These are phyloP conservation scores for Mortierella sp. DNA, from an alignment of 371 early-diverging fungal species.

Conservation along the genomic window DNA sequence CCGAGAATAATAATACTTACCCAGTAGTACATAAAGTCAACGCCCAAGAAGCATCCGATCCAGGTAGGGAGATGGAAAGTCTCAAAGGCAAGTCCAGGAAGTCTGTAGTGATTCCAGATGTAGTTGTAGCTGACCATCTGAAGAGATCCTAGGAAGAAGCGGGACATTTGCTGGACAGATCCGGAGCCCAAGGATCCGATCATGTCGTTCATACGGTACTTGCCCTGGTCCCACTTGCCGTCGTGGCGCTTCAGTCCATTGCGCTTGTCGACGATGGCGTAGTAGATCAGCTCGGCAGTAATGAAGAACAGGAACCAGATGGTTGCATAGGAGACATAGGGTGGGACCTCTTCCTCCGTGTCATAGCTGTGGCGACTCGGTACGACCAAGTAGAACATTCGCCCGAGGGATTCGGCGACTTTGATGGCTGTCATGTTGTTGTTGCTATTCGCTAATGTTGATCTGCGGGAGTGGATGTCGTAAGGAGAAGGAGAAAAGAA, in stretches of 20 bases:
- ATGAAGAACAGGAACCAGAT: conserved; percentile 67
- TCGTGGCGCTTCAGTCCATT: conserved; percentile 55
- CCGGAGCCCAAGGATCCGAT: conserved; percentile 66
- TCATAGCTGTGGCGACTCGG: conserved; percentile 61
- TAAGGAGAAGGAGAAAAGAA: neutral
- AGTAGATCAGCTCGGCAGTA: conserved; percentile 59
- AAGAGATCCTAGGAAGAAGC: conserved; percentile 63
- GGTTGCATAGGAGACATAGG: conserved; percentile 66
- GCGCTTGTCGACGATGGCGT: conserved; percentile 53
- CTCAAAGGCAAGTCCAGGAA: conserved; percentile 59
- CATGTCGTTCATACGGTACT: conserved; percentile 67
- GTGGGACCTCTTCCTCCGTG: conserved; percentile 61
- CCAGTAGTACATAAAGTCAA: conserved; percentile 67
- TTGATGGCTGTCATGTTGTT: conserved; percentile 47
- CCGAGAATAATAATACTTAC: conserved; percentile 19
- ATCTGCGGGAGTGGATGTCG: neutral
- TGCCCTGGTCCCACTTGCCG: conserved; percentile 60
- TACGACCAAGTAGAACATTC: conserved; percentile 68
- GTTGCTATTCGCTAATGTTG: neutral
- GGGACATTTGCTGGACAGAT: conserved; percentile 65
- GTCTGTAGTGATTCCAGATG: conserved; percentile 62
- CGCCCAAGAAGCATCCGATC: conserved; percentile 65
- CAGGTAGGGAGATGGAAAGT: conserved; percentile 61
- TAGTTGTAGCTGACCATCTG: conserved; percentile 64
- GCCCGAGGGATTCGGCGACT: conserved; percentile 60